Conservation (phyloP, 768 basidiomycete species). For the Termitomyces eurrhizus region DNA sequence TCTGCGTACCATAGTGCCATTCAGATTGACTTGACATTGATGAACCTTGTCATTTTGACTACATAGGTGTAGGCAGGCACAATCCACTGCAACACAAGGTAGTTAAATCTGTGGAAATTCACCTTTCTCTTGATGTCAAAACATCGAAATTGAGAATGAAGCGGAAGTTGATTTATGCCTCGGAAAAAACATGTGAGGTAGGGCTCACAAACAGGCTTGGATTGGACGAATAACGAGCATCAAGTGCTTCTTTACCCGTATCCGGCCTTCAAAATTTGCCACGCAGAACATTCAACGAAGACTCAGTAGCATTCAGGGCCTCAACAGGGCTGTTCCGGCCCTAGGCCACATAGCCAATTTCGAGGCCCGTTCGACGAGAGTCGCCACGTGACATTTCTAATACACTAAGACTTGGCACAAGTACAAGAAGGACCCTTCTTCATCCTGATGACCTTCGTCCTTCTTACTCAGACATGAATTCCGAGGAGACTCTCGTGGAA, state of each 20-base stretch:
- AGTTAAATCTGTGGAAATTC: neutral
- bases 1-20: neutral
- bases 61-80: neutral
- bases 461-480: conserved; percentile 11
- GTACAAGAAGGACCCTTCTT: neutral
- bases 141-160: neutral
- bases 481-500: conserved; percentile 17
- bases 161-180: neutral
- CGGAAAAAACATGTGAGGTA: neutral
- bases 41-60: neutral
- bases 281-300: conserved; percentile 1
- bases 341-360: neutral
- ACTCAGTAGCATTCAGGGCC: neutral
- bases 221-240: neutral
- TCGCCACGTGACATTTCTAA: conserved; percentile 8
- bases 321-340: neutral
- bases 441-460: conserved; percentile 1
- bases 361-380: neutral
- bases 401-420: neutral
- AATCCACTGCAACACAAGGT: neutral
- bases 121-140: neutral
- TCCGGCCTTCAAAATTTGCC: neutral
- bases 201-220: neutral
- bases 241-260: neutral
- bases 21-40: neutral